Base-by-base conservation (phyloP, 148 eudicot genomes). In the Chenopodium album region DNA sequence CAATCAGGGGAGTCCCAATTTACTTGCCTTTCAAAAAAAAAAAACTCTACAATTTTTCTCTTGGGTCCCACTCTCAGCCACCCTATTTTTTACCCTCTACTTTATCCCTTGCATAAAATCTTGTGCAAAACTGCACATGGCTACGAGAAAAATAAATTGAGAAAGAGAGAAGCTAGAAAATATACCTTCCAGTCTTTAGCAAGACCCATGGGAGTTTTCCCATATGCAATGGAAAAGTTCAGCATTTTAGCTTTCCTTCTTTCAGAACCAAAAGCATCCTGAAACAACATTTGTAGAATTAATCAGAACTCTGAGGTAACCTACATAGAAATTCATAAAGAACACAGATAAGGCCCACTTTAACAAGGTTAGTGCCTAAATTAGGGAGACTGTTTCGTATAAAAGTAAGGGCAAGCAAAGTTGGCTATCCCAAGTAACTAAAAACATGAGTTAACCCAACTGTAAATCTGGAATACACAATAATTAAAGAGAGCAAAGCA, bases 191-290 rank as follows among this genome's bases (percentile, higher is more conserved):
- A 96, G 82, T 96, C 99, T 71, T 92, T 94, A 76, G 99, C 93
- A 79, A 96, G 94, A 37, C 99, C 99, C 76, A 91, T 81, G 2
- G 95, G 86, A 32, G 98, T 96, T 87, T 94, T 96, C 65, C 99
- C 98, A 82, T 96, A 96, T 44, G 99, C 99, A 84, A 96, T 96
- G 83, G 98, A 96, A 87, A 96, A 96, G 80, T 96, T 96, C n/a
- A 96, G 97, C 99, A 94, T 96, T 85, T 96, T 96, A 1, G 98
- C 99, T 85, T 96, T 96, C 88, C 99, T 90, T 90, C 99, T 94
- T 90, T 96, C 99, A 73, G 99, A 88, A 73, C 86, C 99, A 89
- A 88, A 96, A 50, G 93, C 95, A 87, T 94, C 99, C 99, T 96
- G 90, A 71, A 86, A 82, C 56, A 77, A 77, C n/a, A 47, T 32